Conservation (phyloP, 352 stramenopile genomes). For the Pythium aristosporum region DNA sequence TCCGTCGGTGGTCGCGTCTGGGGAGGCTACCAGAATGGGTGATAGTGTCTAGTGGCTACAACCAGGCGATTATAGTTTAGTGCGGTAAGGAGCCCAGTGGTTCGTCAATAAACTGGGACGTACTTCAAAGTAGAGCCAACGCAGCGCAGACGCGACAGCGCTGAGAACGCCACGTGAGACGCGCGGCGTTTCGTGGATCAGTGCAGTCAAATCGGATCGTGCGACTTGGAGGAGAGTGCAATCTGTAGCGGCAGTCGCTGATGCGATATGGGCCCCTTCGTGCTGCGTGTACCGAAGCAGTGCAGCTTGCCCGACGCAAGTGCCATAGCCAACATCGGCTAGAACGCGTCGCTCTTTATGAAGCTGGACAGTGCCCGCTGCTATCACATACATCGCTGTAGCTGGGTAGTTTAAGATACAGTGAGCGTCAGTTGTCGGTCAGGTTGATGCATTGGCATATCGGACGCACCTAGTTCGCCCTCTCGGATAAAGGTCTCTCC, state of each 20-base stretch:
- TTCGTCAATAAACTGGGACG: not conserved
- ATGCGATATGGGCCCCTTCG: slow-evolving; percentile 69
- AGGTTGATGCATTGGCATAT: not conserved
- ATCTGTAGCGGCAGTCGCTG: slow-evolving; percentile 62
- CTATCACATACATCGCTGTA: slow-evolving; percentile 78
- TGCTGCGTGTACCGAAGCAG: slow-evolving; percentile 62
- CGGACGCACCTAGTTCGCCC: slow-evolving; percentile 47
- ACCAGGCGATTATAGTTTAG: not conserved
- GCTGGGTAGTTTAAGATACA: slow-evolving; percentile 30
- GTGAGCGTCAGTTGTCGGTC: not conserved
- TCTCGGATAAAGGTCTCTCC: slow-evolving; percentile 69
- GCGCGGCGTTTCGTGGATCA: slow-evolving; percentile 71
- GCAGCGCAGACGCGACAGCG: slow-evolving; percentile 69
- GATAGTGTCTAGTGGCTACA: slow-evolving; percentile 59
- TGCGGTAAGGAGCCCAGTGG: not conserved
- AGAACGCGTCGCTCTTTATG: slow-evolving; percentile 74
- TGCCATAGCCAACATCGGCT: slow-evolving; percentile 60
- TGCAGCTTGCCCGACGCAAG: slow-evolving; percentile 76
- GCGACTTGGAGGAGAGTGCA: slow-evolving; percentile 78
- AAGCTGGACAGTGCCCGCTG: slow-evolving; percentile 66
- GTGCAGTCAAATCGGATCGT: slow-evolving; percentile 55
- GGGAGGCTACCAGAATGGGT: slow-evolving; percentile 64
- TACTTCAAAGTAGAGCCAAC: slow-evolving; percentile 81
- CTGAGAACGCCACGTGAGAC: slow-evolving; percentile 80
- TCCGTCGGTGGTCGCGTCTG: slow-evolving; percentile 44